A percentile compares a stretch with the other conserved stretches of the same genome.
Conservation (phyloP, 768 basidiomycete species). For the Polyporus arcularius region DNA sequence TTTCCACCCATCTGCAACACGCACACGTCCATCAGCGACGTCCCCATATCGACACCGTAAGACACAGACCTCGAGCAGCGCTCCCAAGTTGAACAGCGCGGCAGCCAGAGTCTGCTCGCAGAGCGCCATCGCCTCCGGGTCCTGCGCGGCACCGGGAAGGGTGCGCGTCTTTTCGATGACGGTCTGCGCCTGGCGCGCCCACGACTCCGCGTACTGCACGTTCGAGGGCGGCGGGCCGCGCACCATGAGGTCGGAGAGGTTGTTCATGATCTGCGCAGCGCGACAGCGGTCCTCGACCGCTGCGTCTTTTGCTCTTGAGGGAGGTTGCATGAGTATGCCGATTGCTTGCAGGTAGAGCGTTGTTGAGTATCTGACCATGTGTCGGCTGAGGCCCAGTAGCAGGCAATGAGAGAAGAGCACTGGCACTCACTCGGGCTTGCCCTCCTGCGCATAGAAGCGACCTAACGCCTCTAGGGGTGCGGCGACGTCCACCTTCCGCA, state of each 20-base stretch:
- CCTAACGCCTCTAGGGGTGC: slow-evolving; percentile 71
- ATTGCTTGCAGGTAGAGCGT: slow-evolving; percentile 68
- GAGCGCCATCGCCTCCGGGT: slow-evolving; percentile 11
- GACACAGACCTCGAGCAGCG: slow-evolving; percentile 44
- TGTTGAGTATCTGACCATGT: slow-evolving; percentile 52
- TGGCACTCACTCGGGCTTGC: slow-evolving; percentile 54
- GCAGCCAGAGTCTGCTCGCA: slow-evolving; percentile 61
- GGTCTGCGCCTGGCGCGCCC: slow-evolving; percentile 52
- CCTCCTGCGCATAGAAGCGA: slow-evolving; percentile 56
- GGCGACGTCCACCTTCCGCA: slow-evolving; percentile 57
- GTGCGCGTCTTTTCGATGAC: slow-evolving; percentile 26
- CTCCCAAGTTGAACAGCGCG: slow-evolving; percentile 62
- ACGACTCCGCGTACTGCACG: slow-evolving; percentile 54
- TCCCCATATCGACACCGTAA: background rate
- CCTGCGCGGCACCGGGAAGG: slow-evolving; percentile 13
- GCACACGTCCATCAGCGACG: no score
- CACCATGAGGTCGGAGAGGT: slow-evolving; percentile 45
- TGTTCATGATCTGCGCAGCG: slow-evolving; percentile 54
- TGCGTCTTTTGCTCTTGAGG: slow-evolving; percentile 25
- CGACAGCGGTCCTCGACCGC: slow-evolving; percentile 56
- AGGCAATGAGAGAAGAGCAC: slow-evolving; percentile 12
- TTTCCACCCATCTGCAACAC: slow-evolving; percentile 36
- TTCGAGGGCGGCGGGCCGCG: slow-evolving; percentile 38
- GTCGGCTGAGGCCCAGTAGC: background rate
- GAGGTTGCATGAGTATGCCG: slow-evolving; percentile 55